A percentile compares a stretch with the other conserved stretches of the same genome.
These are phyloP conservation scores for Aspergillus sp. DNA, from an alignment of 2,329 filamentous ascomycete genomes.

Conservation along the genomic window DNA sequence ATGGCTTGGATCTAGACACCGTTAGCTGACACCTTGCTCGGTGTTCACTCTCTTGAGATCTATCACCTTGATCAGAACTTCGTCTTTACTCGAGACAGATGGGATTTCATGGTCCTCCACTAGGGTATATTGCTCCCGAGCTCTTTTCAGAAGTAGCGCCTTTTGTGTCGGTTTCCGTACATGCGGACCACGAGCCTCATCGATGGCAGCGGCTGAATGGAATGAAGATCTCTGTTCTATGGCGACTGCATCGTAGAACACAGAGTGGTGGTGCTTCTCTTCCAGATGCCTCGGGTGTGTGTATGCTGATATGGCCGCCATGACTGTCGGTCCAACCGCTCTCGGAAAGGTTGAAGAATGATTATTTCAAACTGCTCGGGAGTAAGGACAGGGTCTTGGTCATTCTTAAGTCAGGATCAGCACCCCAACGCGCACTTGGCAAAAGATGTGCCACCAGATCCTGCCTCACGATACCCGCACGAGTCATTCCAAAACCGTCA, in stretches of 20 bases:
- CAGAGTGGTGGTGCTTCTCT: slow-evolving; percentile 5
- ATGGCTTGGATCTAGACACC: slow-evolving; percentile 52
- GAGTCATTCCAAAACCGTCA: not conserved
- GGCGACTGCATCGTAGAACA: slow-evolving; percentile 1
- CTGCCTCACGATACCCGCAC: not conserved
- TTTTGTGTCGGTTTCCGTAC: slow-evolving; percentile 37
- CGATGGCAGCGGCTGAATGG: not conserved
- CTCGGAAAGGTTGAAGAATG: not conserved
- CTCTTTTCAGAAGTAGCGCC: slow-evolving; percentile 50
- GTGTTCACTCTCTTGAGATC: not conserved
- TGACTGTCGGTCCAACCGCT: not conserved
- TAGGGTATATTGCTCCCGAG: slow-evolving; percentile 51
- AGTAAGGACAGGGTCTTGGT: not conserved
- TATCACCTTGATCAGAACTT: slow-evolving; percentile 59
- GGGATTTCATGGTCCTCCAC: slow-evolving; percentile 48
- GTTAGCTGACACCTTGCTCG: not conserved
- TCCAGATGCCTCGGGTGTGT: slow-evolving; percentile 4
- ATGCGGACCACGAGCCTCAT: not conserved
- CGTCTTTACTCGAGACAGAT: slow-evolving; percentile 41
- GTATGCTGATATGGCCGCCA: slow-evolving; percentile 14
- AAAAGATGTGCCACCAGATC: not conserved
- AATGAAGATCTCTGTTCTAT: slow-evolving; percentile 8
- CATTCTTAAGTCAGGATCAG: not conserved
- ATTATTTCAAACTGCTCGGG: too few species aligned
- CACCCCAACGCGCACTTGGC: not conserved